These are phyloP conservation scores for Pseudogymnoascus verrucosus DNA, from an alignment of 2,329 filamentous ascomycete genomes.

Conservation along the genomic window DNA sequence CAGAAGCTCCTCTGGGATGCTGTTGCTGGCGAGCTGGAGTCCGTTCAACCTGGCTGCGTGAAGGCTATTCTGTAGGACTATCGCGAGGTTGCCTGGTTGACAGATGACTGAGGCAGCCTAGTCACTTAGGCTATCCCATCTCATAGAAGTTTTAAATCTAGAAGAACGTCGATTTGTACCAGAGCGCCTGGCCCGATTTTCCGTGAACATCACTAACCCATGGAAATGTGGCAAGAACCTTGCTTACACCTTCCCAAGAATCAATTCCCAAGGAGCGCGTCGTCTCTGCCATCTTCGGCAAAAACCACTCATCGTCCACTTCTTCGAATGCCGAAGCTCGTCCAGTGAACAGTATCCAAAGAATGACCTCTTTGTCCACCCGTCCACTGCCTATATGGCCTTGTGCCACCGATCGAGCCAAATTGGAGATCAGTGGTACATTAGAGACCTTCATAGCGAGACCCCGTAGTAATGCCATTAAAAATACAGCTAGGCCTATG, in stretches of 20 bases:
- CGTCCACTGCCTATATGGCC: not conserved
- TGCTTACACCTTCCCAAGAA: slow-evolving; percentile 14
- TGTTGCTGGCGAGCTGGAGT: slow-evolving; percentile 25
- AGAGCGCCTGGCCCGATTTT: slow-evolving; percentile 7
- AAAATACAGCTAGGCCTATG: slow-evolving; percentile 23
- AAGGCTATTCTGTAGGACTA: slow-evolving; percentile 11
- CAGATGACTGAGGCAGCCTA: not conserved
- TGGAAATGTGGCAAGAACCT: slow-evolving; percentile 19
- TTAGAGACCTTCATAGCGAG: slow-evolving; percentile 7
- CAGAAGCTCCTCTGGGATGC: slow-evolving; percentile 25
- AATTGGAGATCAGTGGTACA: slow-evolving; percentile 13
- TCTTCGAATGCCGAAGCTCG: slow-evolving; percentile 10
- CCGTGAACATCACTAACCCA: slow-evolving; percentile 22
- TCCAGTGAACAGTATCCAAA: slow-evolving; percentile 20
- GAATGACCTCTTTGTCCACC: slow-evolving; percentile 15
- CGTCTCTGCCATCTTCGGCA: slow-evolving; percentile 10
- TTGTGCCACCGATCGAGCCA: slow-evolving; percentile 4
- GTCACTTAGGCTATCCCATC: not conserved
- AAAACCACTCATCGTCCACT: slow-evolving; percentile 11
- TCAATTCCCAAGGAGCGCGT: slow-evolving; percentile 11
- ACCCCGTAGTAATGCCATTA: slow-evolving; percentile 20
- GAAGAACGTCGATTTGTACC: not conserved
- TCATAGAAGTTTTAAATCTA: not conserved
- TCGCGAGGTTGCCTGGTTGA: not conserved
- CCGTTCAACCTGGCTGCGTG: slow-evolving; percentile 24